phyloP scores from a whole-genome alignment of 208 protist genomes.

The Acanthamoeba divionensis region DNA sequence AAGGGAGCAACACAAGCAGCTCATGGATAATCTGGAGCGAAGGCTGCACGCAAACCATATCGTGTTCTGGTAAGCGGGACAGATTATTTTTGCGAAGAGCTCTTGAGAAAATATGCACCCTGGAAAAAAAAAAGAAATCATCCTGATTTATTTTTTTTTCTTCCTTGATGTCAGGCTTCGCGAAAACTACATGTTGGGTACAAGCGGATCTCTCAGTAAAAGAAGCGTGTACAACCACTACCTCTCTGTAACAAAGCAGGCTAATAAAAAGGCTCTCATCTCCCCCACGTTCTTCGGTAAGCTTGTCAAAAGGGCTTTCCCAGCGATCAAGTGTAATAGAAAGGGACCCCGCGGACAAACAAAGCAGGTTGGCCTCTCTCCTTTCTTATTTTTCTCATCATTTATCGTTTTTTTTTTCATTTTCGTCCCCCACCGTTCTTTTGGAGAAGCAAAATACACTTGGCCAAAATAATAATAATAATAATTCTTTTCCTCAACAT shows the following conservation, averaged over 20 bases:
- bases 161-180: neutral
- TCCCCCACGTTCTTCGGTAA: constrained; percentile 34
- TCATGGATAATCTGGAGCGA: constrained; percentile 50
- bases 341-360: constrained; percentile 45
- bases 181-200: constrained; percentile 18
- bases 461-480: too few species aligned
- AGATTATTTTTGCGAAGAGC: too few species aligned
- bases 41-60: constrained; percentile 47
- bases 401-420: too few species aligned
- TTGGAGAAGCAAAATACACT: too few species aligned
- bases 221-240: constrained; percentile 45
- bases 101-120: too few species aligned
- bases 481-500: too few species aligned
- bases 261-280: neutral
- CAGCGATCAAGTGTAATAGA: constrained; percentile 18
- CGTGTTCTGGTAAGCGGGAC: constrained; percentile 6
- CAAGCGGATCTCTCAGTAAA: neutral
- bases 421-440: too few species aligned
- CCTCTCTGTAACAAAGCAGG: neutral
- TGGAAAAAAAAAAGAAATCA: too few species aligned
- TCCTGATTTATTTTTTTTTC: neutral
- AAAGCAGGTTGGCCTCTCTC: too few species aligned
- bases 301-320: constrained; percentile 38
- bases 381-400: too few species aligned
- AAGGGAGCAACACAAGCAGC: constrained; percentile 52